Conservation (phyloP, 176 grass and related monocot genomes). For the Triticum turgidum region DNA sequence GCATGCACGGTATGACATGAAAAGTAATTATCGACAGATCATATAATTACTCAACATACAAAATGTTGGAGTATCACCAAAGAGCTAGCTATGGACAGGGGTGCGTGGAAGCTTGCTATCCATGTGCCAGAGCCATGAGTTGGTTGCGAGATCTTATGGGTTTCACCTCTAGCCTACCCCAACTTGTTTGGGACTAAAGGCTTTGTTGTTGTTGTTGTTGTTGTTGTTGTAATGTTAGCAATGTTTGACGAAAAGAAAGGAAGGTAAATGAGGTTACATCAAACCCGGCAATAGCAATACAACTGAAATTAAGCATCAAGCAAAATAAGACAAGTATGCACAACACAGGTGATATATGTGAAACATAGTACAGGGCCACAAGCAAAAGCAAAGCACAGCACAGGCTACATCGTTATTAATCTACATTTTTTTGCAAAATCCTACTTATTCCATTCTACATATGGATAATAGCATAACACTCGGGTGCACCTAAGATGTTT, state of each 20-base stretch:
- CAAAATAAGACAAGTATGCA: neutral
- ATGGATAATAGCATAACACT: neutral
- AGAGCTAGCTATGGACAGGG: no score
- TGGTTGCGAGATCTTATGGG: no score
- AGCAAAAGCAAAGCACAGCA: neutral
- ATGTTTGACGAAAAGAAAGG: neutral
- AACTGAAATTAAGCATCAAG: neutral
- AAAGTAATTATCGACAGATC: neutral
- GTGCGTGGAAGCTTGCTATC: no score
- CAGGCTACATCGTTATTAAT: neutral
- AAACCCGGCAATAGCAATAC: neutral
- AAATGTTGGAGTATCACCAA: no score
- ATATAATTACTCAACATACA: no score
- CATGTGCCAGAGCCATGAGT: no score
- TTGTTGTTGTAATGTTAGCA: neutral
- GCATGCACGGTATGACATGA: neutral
- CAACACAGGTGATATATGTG: neutral
- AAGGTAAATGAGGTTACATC: neutral
- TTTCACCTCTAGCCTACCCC: no score
- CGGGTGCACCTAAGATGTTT: neutral
- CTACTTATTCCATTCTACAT: neutral
- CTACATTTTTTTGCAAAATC: neutral
- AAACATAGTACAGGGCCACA: neutral
- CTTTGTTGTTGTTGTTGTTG: no score
- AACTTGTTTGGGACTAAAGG: no score